phyloP scores from a whole-genome alignment of 768 basidiomycete species.

The Panaeolus cyanescens region DNA sequence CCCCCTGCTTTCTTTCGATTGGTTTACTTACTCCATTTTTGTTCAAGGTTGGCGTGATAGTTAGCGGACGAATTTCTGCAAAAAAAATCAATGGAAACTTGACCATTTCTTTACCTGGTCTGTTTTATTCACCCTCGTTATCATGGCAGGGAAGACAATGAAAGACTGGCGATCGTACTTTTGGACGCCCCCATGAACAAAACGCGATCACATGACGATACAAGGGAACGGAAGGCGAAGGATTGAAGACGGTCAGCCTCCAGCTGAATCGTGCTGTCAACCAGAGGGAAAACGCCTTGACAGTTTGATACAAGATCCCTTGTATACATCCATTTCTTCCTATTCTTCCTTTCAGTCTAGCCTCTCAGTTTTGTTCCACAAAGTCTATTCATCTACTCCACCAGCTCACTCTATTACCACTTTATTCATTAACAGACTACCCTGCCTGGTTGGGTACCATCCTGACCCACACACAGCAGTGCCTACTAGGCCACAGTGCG shows the following conservation, averaged over 20 bases:
- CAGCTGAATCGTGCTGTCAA: conserved; percentile 19
- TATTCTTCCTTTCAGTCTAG: conserved; percentile 14
- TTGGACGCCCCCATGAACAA: not conserved
- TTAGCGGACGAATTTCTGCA: not conserved
- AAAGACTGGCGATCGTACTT: too few relatives aligned
- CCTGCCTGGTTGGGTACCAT: conserved; percentile 12
- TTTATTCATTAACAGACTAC: conserved; percentile 15
- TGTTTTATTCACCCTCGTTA: not conserved
- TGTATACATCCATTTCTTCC: conserved; percentile 8
- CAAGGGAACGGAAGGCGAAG: not conserved
- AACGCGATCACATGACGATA: conserved; percentile 14
- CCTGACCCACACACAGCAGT: conserved; percentile 6
- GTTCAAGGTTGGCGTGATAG: not conserved
- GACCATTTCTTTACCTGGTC: not conserved
- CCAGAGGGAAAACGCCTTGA: conserved; percentile 21
- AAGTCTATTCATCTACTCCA: not conserved
- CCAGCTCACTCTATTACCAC: not conserved
- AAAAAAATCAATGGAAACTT: not conserved
- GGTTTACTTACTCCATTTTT: conserved; percentile 5
- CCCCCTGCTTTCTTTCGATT: conserved; percentile 3
- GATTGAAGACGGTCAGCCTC: conserved; percentile 27
- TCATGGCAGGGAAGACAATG: not conserved
- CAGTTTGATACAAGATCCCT: conserved; percentile 14
- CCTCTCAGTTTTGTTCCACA: conserved; percentile 17
- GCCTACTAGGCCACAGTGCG: not conserved